Base-by-base conservation (phyloP, 225 moss, liverwort and hornwort species). In the Sphagnum tenellum region DNA sequence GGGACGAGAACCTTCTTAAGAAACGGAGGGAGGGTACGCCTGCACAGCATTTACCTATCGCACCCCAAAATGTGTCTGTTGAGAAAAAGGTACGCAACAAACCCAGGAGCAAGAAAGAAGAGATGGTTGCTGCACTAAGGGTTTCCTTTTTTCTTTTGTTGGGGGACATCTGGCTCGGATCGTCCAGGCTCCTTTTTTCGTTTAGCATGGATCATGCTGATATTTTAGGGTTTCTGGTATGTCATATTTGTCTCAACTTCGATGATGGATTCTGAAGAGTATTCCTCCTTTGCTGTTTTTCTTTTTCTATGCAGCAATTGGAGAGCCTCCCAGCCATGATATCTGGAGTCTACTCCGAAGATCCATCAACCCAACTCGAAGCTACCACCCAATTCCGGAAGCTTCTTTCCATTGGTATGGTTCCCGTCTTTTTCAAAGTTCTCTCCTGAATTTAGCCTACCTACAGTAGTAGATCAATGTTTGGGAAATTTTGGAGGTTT, bases 321-420 rank as follows among this genome's bases (percentile, higher is more conserved):
- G 96, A 96, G 77, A 96, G 96, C 77, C 82, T 96, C 52, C 96
- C 96, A 44, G 92, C 88, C 5, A 92, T 96, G 96, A 88, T 96
- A 10, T 82, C 96, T 55, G 96, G 92, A 46, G 85, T 96, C 0
- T 92, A 90, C 77, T 86, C 90, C n/a, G 96, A 96, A n/a, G 96
- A 92, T 65, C 77, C 85, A 45, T 56, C 77, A 4, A 81, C 81
- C 56, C 96, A 96, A 77, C 74, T 90, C 59, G 96, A 96, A 54
- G 86, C 96, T 4, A 96, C 96, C 5, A 90, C 92, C 3, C 96
- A 96, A 70, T 96, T 96, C 66, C 76, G 96, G 54, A 90, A 89
- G 75, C 90, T 96, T 55, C 78, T 96, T 4, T 96, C 96, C 0
- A 96, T 92, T 2, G 96, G 96, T 92, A 82, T 2, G 29, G 29